phyloP scores from a whole-genome alignment of 2,329 filamentous ascomycete genomes.

The Claviceps sp. region DNA sequence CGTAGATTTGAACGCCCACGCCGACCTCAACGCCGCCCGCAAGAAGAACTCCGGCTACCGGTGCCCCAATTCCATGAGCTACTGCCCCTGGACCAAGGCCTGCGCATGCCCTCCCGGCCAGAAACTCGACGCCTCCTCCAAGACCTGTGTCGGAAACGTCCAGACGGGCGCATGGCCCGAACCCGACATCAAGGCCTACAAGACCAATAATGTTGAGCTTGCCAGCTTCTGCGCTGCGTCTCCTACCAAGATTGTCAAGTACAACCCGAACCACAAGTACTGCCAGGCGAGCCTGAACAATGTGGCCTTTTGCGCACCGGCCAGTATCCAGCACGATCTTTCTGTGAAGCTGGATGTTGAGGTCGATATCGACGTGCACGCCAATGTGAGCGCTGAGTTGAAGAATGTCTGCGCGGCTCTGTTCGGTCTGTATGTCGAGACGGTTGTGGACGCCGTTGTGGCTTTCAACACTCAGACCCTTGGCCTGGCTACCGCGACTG shows the following conservation, averaged over 20 bases:
- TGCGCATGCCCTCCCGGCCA: constrained; percentile 31
- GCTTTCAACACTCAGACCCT: constrained; percentile 25
- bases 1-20: constrained; percentile 1
- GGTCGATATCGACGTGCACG: constrained; percentile 10
- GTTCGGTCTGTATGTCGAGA: constrained; percentile 19
- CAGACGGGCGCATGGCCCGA: constrained; percentile 21
- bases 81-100: constrained; percentile 24
- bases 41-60: constrained; percentile 12
- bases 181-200: constrained; percentile 15
- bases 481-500: constrained; percentile 16
- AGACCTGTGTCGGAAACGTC: constrained; percentile 14
- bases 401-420: constrained; percentile 20
- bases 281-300: constrained; percentile 22
- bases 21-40: constrained; percentile 10
- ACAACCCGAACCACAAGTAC: constrained; percentile 20
- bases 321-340: constrained; percentile 15
- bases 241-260: constrained; percentile 22
- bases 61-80: constrained; percentile 22
- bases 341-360: constrained; percentile 12
- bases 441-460: constrained; percentile 17
- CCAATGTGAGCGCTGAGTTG: constrained; percentile 16
- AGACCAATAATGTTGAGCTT: constrained; percentile 15
- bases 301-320: constrained; percentile 21
- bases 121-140: constrained; percentile 20
- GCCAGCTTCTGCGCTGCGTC: constrained; percentile 21